Percentiles rank a stretch among this genome's conserved stretches.
These are phyloP conservation scores for Daldinia concentrica DNA, from an alignment of 495 filamentous ascomycete species.

Conservation along the genomic window DNA sequence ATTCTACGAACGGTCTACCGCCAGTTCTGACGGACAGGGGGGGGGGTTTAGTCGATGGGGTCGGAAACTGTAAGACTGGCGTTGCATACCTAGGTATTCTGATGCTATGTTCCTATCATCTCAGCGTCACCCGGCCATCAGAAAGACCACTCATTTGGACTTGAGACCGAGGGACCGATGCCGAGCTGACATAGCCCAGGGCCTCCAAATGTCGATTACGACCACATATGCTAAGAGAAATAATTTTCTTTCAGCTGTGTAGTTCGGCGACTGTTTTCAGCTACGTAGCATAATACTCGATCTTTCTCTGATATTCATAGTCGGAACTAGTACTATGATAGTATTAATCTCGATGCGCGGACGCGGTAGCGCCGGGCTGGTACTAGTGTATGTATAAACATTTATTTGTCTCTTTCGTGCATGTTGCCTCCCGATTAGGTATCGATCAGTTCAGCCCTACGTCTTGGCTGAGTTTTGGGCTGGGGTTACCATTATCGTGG, in stretches of 20 bases:
- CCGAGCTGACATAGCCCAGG: conserved; percentile 3
- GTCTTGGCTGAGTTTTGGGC: not conserved
- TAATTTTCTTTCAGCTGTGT: conserved; percentile 3
- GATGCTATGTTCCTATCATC: not conserved
- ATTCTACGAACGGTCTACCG: conserved; percentile 2
- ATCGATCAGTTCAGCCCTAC: conserved; percentile 1
- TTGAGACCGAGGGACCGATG: not conserved
- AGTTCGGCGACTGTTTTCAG: conserved; percentile 15
- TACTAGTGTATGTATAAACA: not conserved
- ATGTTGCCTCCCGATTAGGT: not conserved
- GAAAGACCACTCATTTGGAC: not conserved
- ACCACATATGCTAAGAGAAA: not conserved
- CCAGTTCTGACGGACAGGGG: not conserved
- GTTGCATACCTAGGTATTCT: not conserved
- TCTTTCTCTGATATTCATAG: conserved; percentile 9
- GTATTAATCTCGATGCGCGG: not conserved
- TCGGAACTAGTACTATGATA: not conserved
- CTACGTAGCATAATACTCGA: not conserved
- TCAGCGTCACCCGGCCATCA: not conserved
- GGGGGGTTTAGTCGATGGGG: not conserved
- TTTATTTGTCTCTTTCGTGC: not conserved
- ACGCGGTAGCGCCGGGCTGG: not conserved
- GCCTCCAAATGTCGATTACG: conserved; percentile 8
- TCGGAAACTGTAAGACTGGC: not conserved
- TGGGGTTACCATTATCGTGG: not conserved